phyloP scores from a whole-genome alignment of 805 yeast species.

The Saturnispora hagleri region DNA sequence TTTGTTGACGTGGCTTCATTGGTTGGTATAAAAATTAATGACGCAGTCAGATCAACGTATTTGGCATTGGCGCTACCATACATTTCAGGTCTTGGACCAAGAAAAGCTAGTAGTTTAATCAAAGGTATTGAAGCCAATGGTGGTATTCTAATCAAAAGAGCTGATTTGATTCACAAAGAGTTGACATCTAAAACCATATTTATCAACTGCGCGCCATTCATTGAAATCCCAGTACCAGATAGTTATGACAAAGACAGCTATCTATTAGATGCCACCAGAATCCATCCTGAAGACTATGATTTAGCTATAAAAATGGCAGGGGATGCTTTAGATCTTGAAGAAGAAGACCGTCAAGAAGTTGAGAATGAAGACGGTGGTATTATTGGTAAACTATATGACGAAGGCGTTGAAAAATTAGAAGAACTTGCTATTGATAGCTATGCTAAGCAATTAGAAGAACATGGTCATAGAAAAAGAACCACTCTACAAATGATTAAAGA shows the following conservation, averaged over 20 bases:
- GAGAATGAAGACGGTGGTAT: conserved; percentile 78
- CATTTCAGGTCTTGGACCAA: conserved; percentile 89
- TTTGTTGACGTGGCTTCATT: conserved; percentile 85
- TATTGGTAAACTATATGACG: conserved; percentile 60
- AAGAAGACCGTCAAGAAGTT: conserved; percentile 68
- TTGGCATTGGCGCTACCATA: conserved; percentile 64
- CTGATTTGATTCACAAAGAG: conserved; percentile 75
- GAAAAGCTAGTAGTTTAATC: conserved; percentile 82
- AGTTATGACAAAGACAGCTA: conserved; percentile 58
- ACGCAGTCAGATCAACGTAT: conserved; percentile 70
- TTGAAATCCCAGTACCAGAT: conserved; percentile 61
- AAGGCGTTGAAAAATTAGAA: conserved; percentile 67
- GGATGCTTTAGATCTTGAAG: conserved; percentile 93
- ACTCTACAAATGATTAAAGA: conserved; percentile 77
- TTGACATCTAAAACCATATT: conserved; percentile 74
- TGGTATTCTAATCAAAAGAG: conserved; percentile 54
- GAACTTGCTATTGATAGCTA: conserved; percentile 85
- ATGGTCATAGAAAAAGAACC: conserved; percentile 64
- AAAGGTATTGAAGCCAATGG: conserved; percentile 70
- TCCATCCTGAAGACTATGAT: conserved; percentile 96
- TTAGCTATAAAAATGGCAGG: conserved; percentile 96
- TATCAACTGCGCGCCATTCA: conserved; percentile 85
- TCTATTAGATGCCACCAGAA: conserved; percentile 85
- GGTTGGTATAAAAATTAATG: conserved; percentile 91
- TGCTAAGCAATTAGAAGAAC: conserved; percentile 80